Base-by-base conservation (phyloP, 768 basidiomycete species). In the Cystofilobasidium capitatum region DNA sequence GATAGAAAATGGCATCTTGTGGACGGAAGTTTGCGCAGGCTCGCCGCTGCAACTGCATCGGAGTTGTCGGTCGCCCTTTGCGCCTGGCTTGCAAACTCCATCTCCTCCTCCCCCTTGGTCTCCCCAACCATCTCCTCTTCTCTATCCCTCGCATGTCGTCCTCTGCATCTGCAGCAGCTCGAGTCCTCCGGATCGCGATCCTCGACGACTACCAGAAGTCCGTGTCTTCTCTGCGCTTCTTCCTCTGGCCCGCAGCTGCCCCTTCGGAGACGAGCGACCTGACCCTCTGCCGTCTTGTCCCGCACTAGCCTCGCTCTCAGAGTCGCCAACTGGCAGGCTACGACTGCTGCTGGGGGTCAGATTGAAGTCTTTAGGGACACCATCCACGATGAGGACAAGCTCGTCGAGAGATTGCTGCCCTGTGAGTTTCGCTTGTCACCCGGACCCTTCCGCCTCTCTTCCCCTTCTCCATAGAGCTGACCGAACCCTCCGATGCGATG, bases 371-470 rank as follows among this genome's bases (percentile, higher is more conserved):
- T 80, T 75, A 76, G 76, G 3, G 81, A 84, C 60, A 83, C 84
- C 0, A 73, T 85, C 47, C 73, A 74, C n/a, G 81, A 83, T 66
- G 82, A 83, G 71, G 81, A 82, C 73, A 74, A 74, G 16, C 79
- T 86, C 2, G 81, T 80, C 12, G 72, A 79, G 45, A 78, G 83
- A 62, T 78, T 86, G 47, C 71, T 79, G 57, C 78, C 80, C 1
- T 86, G 83, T 68, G 49, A 42, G 66, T 68, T 14, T 1, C 9
- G 37, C 36, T 24, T 33, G 20, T 8, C 58, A 35, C 47, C 20
- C 26, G 17, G 29, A 20, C 14, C 24, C 51, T 55, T 12, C 24
- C 3, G 33, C 22, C 54, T 26, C 17, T 20, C n/a, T 49, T 42
- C 8, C n/a, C 57, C 20, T 14, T 36, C 64, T 37, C 59, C 20